Percentiles rank a stretch among this genome's conserved stretches.
phyloP scores from a whole-genome alignment of 2,329 filamentous ascomycete species.

The Colletotrichum tropicicola region DNA sequence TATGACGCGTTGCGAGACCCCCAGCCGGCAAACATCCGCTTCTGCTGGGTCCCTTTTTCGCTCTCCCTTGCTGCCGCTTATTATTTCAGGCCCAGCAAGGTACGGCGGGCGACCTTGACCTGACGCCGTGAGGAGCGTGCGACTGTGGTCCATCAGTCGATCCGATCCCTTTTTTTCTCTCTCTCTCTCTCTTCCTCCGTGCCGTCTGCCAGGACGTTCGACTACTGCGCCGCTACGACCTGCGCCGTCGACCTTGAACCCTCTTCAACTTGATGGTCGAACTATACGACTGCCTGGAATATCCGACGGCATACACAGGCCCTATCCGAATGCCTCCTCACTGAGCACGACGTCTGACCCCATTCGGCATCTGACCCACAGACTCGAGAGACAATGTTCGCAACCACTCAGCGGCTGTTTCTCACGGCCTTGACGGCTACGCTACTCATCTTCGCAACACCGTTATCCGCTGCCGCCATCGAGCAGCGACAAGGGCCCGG shows the following conservation, averaged over 20 bases:
- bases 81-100: conserved; percentile 9
- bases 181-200: background rate
- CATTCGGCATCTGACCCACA: background rate
- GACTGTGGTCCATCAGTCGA: background rate
- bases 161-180: background rate
- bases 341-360: background rate
- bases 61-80: conserved; percentile 13
- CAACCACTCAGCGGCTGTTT: background rate
- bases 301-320: background rate
- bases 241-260: background rate
- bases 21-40: conserved; percentile 21
- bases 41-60: conserved; percentile 14
- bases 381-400: conserved; percentile 8
- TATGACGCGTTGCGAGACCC: conserved; percentile 27
- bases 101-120: too few species aligned
- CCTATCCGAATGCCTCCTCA: background rate
- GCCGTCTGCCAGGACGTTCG: too few species aligned
- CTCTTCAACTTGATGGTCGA: background rate
- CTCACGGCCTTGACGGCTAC: conserved; percentile 14
- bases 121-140: background rate
- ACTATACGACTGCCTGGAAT: background rate
- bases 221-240: too few species aligned
- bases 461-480: conserved; percentile 16
- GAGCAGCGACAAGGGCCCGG: conserved; percentile 17
- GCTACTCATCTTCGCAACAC: conserved; percentile 6